Conservation (phyloP, 2,329 filamentous ascomycete genomes). For the Exophiala oligosperma region DNA sequence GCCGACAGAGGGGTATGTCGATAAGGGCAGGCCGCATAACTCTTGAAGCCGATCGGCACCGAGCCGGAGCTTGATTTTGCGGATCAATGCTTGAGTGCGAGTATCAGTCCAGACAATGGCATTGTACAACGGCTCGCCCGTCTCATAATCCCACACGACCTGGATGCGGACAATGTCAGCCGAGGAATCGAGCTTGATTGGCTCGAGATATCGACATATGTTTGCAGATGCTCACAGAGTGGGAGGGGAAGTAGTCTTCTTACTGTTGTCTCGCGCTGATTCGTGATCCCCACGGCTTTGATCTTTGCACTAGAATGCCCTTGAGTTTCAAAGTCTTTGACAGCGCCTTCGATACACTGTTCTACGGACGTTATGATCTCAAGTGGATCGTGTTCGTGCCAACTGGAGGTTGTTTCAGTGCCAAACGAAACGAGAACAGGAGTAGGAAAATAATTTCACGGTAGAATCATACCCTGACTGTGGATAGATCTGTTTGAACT, state of each 20-base stretch:
- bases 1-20: constrained; percentile 83
- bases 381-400: constrained; percentile 84
- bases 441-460: too few relatives aligned
- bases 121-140: constrained; percentile 79
- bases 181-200: not conserved
- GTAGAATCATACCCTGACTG: constrained; percentile 66
- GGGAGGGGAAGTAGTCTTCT: not conserved
- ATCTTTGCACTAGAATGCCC: constrained; percentile 70
- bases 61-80: constrained; percentile 68
- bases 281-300: constrained; percentile 78
- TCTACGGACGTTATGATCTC: constrained; percentile 75
- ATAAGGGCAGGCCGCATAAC: constrained; percentile 77
- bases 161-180: not conserved
- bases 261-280: constrained; percentile 80
- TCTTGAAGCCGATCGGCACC: constrained; percentile 68
- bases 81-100: constrained; percentile 71
- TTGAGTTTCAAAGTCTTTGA: constrained; percentile 67
- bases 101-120: constrained; percentile 92
- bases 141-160: constrained; percentile 77
- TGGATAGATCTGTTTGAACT: constrained; percentile 82
- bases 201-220: not conserved
- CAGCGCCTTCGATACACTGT: constrained; percentile 75
- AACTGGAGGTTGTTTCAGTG: constrained; percentile 51
- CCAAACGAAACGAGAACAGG: too few relatives aligned
- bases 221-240: not conserved